Percentiles rank a stretch among this genome's conserved stretches.
These are phyloP conservation scores for Lipomyces orientalis DNA, from an alignment of 805 yeast species.

Conservation along the genomic window DNA sequence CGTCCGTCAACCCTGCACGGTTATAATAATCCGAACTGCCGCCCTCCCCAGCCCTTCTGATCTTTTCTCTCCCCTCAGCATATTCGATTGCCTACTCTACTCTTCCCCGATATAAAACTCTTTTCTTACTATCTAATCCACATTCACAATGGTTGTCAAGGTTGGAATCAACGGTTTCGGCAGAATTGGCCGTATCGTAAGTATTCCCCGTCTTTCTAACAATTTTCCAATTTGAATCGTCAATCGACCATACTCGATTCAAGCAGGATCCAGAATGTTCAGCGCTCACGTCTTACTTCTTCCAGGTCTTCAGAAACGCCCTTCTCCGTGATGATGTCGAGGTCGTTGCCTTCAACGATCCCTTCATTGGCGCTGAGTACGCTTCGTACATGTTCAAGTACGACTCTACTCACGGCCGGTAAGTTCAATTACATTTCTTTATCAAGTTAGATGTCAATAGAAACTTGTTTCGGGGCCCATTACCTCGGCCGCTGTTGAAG, in stretches of 20 bases:
- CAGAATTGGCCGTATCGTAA: slow-evolving; percentile 86
- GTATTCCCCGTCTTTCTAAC: slow-evolving; percentile 14
- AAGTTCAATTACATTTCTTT: slow-evolving; percentile 10
- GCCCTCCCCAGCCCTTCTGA: slow-evolving; percentile 6
- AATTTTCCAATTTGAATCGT: background rate
- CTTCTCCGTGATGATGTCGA: slow-evolving; percentile 73
- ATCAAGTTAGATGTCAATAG: background rate
- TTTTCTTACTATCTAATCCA: background rate
- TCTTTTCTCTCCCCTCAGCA: slow-evolving; percentile 8
- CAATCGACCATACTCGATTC: background rate
- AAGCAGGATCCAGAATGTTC: background rate
- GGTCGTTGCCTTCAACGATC: slow-evolving; percentile 89
- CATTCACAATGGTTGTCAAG: slow-evolving; percentile 50
- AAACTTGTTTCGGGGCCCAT: background rate
- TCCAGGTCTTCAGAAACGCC: slow-evolving; percentile 69
- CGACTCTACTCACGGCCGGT: slow-evolving; percentile 88
- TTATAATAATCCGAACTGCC: slow-evolving; percentile 13
- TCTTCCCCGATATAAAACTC: slow-evolving; percentile 5
- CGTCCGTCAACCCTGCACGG: background rate
- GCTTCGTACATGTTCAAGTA: slow-evolving; percentile 96
- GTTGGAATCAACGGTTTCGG: slow-evolving; percentile 96
- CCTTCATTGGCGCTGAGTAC: slow-evolving; percentile 86
- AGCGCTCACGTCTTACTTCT: background rate
- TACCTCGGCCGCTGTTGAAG: background rate
- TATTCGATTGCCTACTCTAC: background rate